phyloP scores from a whole-genome alignment of 2,329 filamentous ascomycete species.

The Paraphaeosphaeria sporulosa region DNA sequence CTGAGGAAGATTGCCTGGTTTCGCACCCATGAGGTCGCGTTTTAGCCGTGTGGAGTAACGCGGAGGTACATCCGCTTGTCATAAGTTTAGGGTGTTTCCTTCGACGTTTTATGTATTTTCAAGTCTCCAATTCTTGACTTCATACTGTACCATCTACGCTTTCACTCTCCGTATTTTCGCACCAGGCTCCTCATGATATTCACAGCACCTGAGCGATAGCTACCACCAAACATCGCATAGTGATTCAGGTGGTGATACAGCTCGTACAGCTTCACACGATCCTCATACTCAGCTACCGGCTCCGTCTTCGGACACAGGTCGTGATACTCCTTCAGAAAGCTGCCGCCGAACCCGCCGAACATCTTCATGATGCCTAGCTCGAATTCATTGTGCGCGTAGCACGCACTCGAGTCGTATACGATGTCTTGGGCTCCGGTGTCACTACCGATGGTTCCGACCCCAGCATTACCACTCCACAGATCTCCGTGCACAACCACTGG shows the following conservation, averaged over 20 bases:
- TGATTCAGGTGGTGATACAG: slow-evolving; percentile 94
- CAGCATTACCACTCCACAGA: slow-evolving; percentile 90
- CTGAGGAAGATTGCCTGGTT: slow-evolving; percentile 1
- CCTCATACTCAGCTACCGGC: slow-evolving; percentile 83
- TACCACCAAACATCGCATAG: slow-evolving; percentile 81
- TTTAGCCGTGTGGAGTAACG: slow-evolving; percentile 4
- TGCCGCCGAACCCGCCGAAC: slow-evolving; percentile 84
- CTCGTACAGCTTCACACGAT: slow-evolving; percentile 82
- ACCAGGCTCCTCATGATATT: slow-evolving; percentile 79
- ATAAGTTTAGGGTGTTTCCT: background rate
- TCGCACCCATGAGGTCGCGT: slow-evolving; percentile 4
- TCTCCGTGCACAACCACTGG: slow-evolving; percentile 90
- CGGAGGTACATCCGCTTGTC: slow-evolving; percentile 3
- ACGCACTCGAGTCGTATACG: slow-evolving; percentile 81
- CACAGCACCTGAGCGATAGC: slow-evolving; percentile 78
- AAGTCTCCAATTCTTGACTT: background rate
- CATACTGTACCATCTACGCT: background rate
- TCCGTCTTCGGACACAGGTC: slow-evolving; percentile 78
- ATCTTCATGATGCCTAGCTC: slow-evolving; percentile 95
- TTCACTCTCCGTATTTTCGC: slow-evolving; percentile 67
- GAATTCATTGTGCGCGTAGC: slow-evolving; percentile 88
- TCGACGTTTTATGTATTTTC: slow-evolving; percentile 1
- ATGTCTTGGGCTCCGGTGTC: slow-evolving; percentile 74
- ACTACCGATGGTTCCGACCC: slow-evolving; percentile 65
- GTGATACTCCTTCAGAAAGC: slow-evolving; percentile 82